Base-by-base conservation (phyloP, 805 yeast genomes). In the Yarrowia sp. region DNA sequence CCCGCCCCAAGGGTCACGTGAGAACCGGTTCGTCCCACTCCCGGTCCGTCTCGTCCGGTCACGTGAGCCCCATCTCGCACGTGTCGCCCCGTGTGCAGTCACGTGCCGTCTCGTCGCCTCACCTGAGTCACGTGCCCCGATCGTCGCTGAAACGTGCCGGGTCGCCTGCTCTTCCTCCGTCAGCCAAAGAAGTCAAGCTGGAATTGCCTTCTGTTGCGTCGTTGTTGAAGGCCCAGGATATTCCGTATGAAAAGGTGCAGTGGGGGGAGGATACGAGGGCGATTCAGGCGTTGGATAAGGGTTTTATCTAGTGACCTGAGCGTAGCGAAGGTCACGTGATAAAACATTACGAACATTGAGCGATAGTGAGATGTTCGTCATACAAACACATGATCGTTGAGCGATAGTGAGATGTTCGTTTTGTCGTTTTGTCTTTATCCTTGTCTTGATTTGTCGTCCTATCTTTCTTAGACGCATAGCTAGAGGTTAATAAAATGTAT, bases 261-360 rank as follows among this genome's bases (percentile, higher is more conserved):
- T 75, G 75, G 72, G 74, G 75, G 26, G 79, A 76, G 65, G 79
- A 76, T 56, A 71, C 70, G 12, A 67, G 78, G 8, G 78, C 78
- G n/a, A 72, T 76, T 43, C 72, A 75, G 52, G 77, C 77, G n/a
- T 72, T 74, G 52, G 77, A 76, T 58, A 67, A 71, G 68, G 70
- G 73, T 12, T 73, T 75, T 42, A 69, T 63, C 45, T 52, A 14
- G 38, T 7, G 38, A 36, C 10, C 19, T 19, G 35, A 46, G 49
- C 49, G 49, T 8, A 46, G 49, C 45, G 45, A 42, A 8, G 19
- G 38, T 36, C 8, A 10, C 8, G 8, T 36, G 38, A 36, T 36
- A 19, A 19, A 26, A 26, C 32, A 26, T 26, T 26, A 5, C 4
- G 32, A 26, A 26, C 32, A 26, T 26, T 26, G 32, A 26, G 32